Base-by-base conservation (phyloP, 2,329 filamentous ascomycete species). In the Aspergillus sp. region DNA sequence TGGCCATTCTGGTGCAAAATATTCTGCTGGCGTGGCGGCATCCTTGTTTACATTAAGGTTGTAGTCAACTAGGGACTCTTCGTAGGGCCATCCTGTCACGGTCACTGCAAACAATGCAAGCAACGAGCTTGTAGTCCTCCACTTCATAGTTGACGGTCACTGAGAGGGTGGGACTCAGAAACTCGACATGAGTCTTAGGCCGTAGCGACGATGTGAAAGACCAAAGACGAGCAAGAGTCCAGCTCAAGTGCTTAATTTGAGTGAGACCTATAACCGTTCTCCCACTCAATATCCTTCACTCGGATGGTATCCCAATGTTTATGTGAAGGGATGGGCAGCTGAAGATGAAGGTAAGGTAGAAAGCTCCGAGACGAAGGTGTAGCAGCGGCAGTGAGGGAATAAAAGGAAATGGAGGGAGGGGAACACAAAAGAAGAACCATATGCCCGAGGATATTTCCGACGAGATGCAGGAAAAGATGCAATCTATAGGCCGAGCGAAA, bases 1-100 rank as follows among this genome's bases (percentile, higher is more conserved):
- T n/a, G 72, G 73, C 81, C 83, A 82, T 74, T 79, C 72, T 59
- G 84, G 81, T n/a, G 61, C 56, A 67, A 74, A 81, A 68, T 88
- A 89, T 45, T 88, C 79, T 39, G 82, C 72, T 2, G 85, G 84
- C 51, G 79, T 70, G 8, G 68, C 78, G n/a, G 86, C 84, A 46
- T 77, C 73, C 63, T 81, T 66, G 68, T 88, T 87, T 61, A 78
- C 76, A 69, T 88, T 88, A 60, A 88, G 74, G 65, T 88, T 88
- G 72, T 80, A 87, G 41, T 79, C 77, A 46, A 77, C 74, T 52
- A 83, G 74, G 4, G 72, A 71, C 43, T 80, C 76, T 57, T 83
- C 80, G 61, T 84, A 85, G 21, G 75, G 76, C 74, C 74, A 77
- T 45, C 66, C 66, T 52, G 43, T 55, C 48, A 63, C 65, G 21